phyloP scores from a whole-genome alignment of 768 basidiomycete species.

The Scleroderma bovista region DNA sequence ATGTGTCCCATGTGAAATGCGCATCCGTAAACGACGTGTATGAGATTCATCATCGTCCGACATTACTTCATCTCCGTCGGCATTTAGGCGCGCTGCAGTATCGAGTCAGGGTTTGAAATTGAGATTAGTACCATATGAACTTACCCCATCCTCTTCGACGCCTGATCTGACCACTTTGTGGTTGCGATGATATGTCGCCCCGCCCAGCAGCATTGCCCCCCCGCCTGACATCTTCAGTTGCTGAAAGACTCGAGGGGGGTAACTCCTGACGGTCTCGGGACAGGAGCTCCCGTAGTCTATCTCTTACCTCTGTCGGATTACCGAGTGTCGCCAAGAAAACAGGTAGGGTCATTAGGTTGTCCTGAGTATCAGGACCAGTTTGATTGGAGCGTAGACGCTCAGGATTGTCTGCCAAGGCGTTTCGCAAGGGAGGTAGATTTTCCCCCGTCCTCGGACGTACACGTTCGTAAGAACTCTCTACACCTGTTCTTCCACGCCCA shows the following conservation, averaged over 20 bases:
- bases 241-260: slow-evolving; percentile 2
- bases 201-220: slow-evolving; percentile 6
- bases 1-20: slow-evolving; percentile 17
- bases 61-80: slow-evolving; percentile 60
- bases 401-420: not conserved
- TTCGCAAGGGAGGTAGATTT: not conserved
- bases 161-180: slow-evolving; percentile 16
- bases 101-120: slow-evolving; percentile 5
- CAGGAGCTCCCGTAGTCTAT: slow-evolving; percentile 18
- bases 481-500: not conserved
- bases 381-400: not conserved
- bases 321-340: slow-evolving; percentile 16
- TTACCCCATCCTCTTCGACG: slow-evolving; percentile 31
- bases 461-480: not conserved
- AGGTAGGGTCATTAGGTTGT: not conserved
- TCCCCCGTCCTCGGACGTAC: not conserved
- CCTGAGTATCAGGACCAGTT: not conserved
- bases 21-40: slow-evolving; percentile 42
- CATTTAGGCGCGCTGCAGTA: slow-evolving; percentile 31
- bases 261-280: slow-evolving; percentile 20
- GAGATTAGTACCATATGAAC: slow-evolving; percentile 4
- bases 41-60: slow-evolving; percentile 58
- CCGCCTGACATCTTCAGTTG: slow-evolving; percentile 4
- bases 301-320: slow-evolving; percentile 20
- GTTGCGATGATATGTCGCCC: slow-evolving; percentile 6